phyloP scores from a whole-genome alignment of 2,329 filamentous ascomycete genomes.

The Fusarium subglutinans region DNA sequence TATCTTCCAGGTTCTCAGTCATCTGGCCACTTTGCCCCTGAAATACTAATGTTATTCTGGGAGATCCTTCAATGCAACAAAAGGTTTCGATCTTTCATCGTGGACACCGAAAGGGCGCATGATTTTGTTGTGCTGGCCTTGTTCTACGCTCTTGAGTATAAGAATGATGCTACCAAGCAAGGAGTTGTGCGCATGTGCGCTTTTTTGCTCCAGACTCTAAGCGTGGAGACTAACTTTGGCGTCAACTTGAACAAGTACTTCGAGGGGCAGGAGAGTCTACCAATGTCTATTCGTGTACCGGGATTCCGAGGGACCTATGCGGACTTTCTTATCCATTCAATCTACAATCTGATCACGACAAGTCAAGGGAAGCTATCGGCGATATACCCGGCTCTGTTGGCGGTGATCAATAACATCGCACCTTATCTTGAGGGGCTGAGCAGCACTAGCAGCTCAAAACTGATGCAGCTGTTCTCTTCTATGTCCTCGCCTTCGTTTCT shows the following conservation, averaged over 20 bases:
- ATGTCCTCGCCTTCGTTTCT: constrained; percentile 96
- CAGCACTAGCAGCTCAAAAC: constrained; percentile 77
- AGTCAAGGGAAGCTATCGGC: constrained; percentile 91
- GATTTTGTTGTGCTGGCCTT: constrained; percentile 91
- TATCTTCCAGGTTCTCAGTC: constrained; percentile 88
- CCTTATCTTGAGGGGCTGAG: constrained; percentile 84
- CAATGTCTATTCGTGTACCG: constrained; percentile 79
- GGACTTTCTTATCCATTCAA: constrained; percentile 94
- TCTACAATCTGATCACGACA: constrained; percentile 89
- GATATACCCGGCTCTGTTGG: constrained; percentile 90
- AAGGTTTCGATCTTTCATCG: constrained; percentile 93
- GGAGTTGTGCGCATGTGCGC: constrained; percentile 96
- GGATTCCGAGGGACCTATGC: constrained; percentile 91
- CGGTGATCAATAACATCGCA: constrained; percentile 92
- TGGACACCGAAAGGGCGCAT: constrained; percentile 91
- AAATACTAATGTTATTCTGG: constrained; percentile 98
- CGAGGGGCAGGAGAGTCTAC: constrained; percentile 87
- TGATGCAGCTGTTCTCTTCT: constrained; percentile 87
- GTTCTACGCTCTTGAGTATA: constrained; percentile 93
- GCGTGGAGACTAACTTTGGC: constrained; percentile 90
- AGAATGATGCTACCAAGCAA: constrained; percentile 85
- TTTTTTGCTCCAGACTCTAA: constrained; percentile 95
- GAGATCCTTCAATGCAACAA: constrained; percentile 98
- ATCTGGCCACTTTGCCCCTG: constrained; percentile 85
- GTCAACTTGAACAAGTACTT: constrained; percentile 90